Evolutionary conservation across 192 early-diverging fungal genomes (phyloP).

Genomic region (Coemansia sp.): DNA sequence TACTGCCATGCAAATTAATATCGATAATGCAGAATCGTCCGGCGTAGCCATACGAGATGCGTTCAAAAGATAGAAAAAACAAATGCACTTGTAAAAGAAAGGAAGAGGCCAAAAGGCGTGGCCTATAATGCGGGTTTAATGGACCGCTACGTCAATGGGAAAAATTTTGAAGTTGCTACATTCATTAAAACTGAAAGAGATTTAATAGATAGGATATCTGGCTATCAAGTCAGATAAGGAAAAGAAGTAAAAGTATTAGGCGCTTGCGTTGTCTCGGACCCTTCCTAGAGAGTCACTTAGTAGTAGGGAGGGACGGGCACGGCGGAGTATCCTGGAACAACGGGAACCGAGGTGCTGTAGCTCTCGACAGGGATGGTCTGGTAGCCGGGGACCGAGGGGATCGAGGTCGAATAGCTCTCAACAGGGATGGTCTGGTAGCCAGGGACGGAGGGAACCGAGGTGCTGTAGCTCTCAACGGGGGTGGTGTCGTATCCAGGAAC

Average conservation of each 20-base stretch:
- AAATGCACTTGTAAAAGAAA: background rate
- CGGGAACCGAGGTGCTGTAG: background rate
- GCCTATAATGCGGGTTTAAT: too few species aligned
- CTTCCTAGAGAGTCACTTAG: slow-evolving; percentile 26
- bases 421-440: background rate
- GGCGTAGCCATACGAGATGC: background rate
- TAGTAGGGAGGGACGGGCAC: slow-evolving; percentile 12
- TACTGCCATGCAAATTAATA: slow-evolving; percentile 26
- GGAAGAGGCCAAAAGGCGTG: background rate
- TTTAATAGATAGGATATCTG: background rate
- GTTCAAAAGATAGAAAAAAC: background rate
- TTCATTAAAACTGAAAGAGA: slow-evolving; percentile 12
- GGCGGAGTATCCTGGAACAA: background rate
- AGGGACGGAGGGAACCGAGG: background rate
- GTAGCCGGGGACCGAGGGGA: slow-evolving; percentile 8
- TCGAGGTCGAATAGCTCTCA: background rate
- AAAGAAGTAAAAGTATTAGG: slow-evolving; percentile 24
- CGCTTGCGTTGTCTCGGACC: slow-evolving; percentile 13
- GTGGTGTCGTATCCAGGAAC: slow-evolving; percentile 7
- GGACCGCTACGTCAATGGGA: too few species aligned
- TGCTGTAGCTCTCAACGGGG: slow-evolving; percentile 9
- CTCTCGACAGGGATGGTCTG: slow-evolving; percentile 1
- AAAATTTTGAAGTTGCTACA: background rate
- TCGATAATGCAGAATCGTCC: background rate
- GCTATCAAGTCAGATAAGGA: background rate